Conservation (phyloP, 225 moss, liverwort and hornwort genomes). For the Bryoerythrophyllum caledonicum region DNA sequence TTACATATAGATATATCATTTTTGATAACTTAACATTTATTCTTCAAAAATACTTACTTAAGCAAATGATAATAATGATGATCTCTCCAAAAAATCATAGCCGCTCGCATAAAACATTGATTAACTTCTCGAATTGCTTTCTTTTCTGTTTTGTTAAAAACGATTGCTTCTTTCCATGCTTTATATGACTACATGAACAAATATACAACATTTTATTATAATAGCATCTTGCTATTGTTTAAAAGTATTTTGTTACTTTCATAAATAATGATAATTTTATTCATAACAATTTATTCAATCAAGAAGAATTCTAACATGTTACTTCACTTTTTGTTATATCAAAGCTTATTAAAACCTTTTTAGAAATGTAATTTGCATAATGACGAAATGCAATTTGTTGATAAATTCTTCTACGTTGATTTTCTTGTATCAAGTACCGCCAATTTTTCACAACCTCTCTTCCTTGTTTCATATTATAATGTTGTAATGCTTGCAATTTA, state of each 20-base stretch:
- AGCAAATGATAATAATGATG: conserved; percentile 78
- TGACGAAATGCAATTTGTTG: conserved; percentile 77
- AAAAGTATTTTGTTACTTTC: background rate
- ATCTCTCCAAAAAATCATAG: conserved; percentile 93
- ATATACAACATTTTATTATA: too few relatives aligned
- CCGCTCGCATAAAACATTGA: conserved; percentile 85
- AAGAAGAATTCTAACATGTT: background rate
- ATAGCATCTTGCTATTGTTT: background rate
- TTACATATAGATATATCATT: background rate
- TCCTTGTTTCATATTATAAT: conserved; percentile 52
- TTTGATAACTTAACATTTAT: background rate
- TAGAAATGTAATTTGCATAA: conserved; percentile 52
- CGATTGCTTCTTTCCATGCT: conserved; percentile 61
- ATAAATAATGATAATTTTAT: background rate
- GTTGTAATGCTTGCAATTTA: conserved; percentile 48
- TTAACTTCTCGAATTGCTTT: conserved; percentile 76
- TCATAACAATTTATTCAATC: background rate
- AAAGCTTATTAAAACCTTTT: conserved; percentile 43
- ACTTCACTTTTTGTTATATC: background rate
- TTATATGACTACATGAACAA: conserved; percentile 48
- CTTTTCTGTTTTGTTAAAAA: conserved; percentile 48
- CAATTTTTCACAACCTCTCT: conserved; percentile 56
- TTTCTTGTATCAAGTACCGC: conserved; percentile 51
- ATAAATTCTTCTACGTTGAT: conserved; percentile 46
- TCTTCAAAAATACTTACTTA: conserved; percentile 55